Conservation (phyloP, 2,329 filamentous ascomycete species). For the Calonectria honghensis region DNA sequence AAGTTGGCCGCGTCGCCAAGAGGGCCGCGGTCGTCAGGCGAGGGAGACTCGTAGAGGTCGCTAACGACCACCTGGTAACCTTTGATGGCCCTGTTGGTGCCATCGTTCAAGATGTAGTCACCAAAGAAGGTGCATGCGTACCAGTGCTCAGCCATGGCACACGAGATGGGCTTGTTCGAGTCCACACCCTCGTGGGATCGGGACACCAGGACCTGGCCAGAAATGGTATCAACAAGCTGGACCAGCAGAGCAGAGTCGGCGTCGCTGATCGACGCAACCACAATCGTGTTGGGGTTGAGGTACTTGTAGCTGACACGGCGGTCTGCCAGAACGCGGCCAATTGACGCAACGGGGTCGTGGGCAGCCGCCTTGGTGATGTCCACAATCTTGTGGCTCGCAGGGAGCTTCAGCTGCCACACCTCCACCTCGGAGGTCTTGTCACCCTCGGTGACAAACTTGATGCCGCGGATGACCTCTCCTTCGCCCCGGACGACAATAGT, state of each 20-base stretch:
- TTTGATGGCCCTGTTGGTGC: slow-evolving; percentile 76
- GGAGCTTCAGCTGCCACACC: slow-evolving; percentile 84
- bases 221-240: slow-evolving; percentile 90
- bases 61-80: slow-evolving; percentile 91
- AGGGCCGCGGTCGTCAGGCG: slow-evolving; percentile 89
- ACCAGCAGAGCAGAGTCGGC: slow-evolving; percentile 77
- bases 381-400: slow-evolving; percentile 79
- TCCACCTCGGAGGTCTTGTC: slow-evolving; percentile 66
- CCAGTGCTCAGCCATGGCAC: slow-evolving; percentile 95
- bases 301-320: slow-evolving; percentile 98
- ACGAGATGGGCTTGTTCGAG: slow-evolving; percentile 81
- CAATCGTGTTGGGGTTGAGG: slow-evolving; percentile 88
- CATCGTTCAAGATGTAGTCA: slow-evolving; percentile 74
- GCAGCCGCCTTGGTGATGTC: slow-evolving; percentile 80
- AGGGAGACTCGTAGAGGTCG: slow-evolving; percentile 91
- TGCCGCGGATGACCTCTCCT: slow-evolving; percentile 71
- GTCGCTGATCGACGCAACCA: slow-evolving; percentile 82
- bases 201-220: slow-evolving; percentile 86
- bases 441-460: slow-evolving; percentile 69
- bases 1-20: slow-evolving; percentile 82
- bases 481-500: slow-evolving; percentile 72
- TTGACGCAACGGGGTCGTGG: slow-evolving; percentile 93
- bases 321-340: slow-evolving; percentile 94
- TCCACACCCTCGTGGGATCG: slow-evolving; percentile 84
- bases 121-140: slow-evolving; percentile 89